phyloP scores from a whole-genome alignment of 2,329 filamentous ascomycete genomes.

The Hypoxylon sp. region DNA sequence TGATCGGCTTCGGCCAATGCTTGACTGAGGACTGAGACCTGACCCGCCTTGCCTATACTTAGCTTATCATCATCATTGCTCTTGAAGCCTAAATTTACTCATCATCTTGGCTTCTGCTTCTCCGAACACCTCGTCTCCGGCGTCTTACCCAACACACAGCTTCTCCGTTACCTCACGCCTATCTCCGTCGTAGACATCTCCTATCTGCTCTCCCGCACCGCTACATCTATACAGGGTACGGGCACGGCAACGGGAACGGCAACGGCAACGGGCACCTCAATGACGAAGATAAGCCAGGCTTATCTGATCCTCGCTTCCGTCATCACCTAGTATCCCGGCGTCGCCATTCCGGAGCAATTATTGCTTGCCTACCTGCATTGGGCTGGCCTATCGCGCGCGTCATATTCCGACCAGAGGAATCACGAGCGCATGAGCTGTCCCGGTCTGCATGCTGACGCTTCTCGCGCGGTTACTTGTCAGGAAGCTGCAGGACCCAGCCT shows the following conservation, averaged over 20 bases:
- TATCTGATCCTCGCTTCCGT: conserved; percentile 64
- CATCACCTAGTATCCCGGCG: conserved; percentile 54
- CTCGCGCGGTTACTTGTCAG: conserved; percentile 24
- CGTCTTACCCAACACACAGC: conserved; percentile 20
- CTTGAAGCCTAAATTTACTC: conserved; percentile 2
- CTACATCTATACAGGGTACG: no score
- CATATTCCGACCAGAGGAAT: conserved; percentile 24
- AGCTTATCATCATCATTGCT: conserved; percentile 13
- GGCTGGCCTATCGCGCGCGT: conserved; percentile 25
- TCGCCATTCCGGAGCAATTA: conserved; percentile 29
- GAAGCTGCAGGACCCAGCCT: conserved; percentile 30
- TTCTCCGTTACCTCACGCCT: conserved; percentile 23
- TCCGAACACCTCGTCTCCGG: neutral
- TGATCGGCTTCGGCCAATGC: neutral
- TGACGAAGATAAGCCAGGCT: conserved; percentile 66
- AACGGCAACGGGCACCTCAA: conserved; percentile 48
- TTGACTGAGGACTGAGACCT: neutral
- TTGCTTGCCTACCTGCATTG: conserved; percentile 11
- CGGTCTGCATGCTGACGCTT: conserved; percentile 25
- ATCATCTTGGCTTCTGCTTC: neutral
- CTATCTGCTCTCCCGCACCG: conserved; percentile 29
- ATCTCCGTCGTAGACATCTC: conserved; percentile 30
- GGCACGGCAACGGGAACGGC: no score
- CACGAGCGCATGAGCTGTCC: conserved; percentile 32
- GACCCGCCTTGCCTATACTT: conserved; percentile 17